These are phyloP conservation scores for Coix lacrymajobi DNA, from an alignment of 176 grass and related monocot species.

Conservation along the genomic window DNA sequence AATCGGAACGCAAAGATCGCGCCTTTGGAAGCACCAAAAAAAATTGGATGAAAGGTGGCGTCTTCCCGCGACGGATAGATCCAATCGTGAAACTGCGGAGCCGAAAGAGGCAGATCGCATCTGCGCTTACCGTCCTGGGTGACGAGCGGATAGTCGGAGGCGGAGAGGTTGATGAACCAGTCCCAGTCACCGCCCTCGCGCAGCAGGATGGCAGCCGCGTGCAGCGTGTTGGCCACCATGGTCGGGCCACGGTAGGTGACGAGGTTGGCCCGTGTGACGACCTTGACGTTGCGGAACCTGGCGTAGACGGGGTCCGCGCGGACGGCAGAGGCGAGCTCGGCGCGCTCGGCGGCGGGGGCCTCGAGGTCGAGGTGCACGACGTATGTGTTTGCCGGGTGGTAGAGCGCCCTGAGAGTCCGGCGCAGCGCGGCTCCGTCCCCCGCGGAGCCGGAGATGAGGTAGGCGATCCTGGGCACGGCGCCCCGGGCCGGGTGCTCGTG, in stretches of 20 bases:
- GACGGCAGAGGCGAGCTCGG: slow-evolving; percentile 48
- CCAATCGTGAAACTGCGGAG: slow-evolving; percentile 25
- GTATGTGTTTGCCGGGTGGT: slow-evolving; percentile 72
- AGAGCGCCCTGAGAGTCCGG: slow-evolving; percentile 66
- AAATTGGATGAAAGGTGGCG: slow-evolving; percentile 7
- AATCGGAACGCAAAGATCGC: slow-evolving; percentile 20
- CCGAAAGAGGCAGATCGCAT: slow-evolving; percentile 30
- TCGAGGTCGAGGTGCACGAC: slow-evolving; percentile 86
- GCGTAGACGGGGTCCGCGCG: slow-evolving; percentile 51
- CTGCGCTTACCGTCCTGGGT: slow-evolving; percentile 79
- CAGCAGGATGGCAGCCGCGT: slow-evolving; percentile 75
- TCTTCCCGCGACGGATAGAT: slow-evolving; percentile 1
- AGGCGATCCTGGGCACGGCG: slow-evolving; percentile 62
- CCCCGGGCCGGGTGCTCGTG: not conserved
- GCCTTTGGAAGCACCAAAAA: not conserved
- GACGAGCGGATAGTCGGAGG: slow-evolving; percentile 83
- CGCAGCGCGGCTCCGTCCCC: slow-evolving; percentile 66
- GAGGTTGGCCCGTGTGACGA: slow-evolving; percentile 76
- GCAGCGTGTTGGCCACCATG: slow-evolving; percentile 94
- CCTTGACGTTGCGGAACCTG: slow-evolving; percentile 59
- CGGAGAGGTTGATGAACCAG: slow-evolving; percentile 91
- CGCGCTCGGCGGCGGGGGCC: slow-evolving; percentile 55
- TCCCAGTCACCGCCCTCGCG: slow-evolving; percentile 74
- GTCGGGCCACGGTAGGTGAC: slow-evolving; percentile 87
- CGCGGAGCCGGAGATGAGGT: slow-evolving; percentile 75